Evolutionary conservation across 352 stramenopile species (phyloP).

Genomic region (Thraustochytrium sp.): DNA sequence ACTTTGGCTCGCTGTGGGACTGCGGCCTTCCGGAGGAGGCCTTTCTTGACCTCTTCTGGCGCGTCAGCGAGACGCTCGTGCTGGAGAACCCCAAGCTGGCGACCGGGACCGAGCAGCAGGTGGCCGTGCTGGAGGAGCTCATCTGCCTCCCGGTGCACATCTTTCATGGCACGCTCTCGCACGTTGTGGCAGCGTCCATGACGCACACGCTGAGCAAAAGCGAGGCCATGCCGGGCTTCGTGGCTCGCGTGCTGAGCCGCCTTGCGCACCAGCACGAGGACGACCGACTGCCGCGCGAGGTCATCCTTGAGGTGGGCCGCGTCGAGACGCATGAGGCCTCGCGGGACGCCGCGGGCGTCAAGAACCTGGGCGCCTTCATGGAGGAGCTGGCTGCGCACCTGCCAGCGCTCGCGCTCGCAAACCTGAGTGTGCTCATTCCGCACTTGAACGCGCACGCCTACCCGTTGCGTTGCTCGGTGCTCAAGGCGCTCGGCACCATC

Average conservation of each 20-base stretch:
- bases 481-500: neutral
- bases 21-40: constrained; percentile 21
- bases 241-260: neutral
- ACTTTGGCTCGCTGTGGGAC: constrained; percentile 20
- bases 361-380: neutral
- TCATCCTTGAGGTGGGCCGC: constrained; percentile 33
- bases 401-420: neutral
- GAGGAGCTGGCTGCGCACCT: neutral
- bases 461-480: constrained; percentile 19
- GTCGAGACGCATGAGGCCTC: constrained; percentile 10
- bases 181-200: constrained; percentile 6
- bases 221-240: constrained; percentile 12
- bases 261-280: neutral
- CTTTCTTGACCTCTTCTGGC: constrained; percentile 36
- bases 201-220: neutral
- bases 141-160: neutral
- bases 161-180: constrained; percentile 22
- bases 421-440: constrained; percentile 34
- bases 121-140: neutral
- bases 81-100: constrained; percentile 35
- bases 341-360: neutral
- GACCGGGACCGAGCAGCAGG: neutral
- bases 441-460: constrained; percentile 37
- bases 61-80: neutral
- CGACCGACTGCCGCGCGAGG: neutral